Evolutionary conservation across 2,329 filamentous ascomycete species (phyloP).

Genomic region (Amauroascus verrucosus): DNA sequence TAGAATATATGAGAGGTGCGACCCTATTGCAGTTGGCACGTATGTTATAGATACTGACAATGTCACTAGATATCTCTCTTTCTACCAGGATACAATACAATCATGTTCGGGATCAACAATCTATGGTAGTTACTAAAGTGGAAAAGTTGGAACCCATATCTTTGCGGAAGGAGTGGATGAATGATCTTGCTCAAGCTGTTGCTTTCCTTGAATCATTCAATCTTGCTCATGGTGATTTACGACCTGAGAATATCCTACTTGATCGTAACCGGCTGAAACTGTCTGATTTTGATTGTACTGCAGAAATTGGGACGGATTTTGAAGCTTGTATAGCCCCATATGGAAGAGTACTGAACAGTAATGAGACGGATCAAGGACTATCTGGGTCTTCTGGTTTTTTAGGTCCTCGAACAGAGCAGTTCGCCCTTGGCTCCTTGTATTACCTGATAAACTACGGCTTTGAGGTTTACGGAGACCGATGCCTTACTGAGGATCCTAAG

Average conservation of each 20-base stretch:
- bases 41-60: constrained; percentile 15
- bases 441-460: constrained; percentile 27
- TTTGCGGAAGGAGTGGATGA: constrained; percentile 26
- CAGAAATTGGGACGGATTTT: constrained; percentile 20
- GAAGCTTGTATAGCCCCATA: constrained; percentile 22
- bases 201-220: constrained; percentile 27
- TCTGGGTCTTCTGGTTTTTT: constrained; percentile 20
- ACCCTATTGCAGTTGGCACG: background rate
- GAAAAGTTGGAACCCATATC: constrained; percentile 22
- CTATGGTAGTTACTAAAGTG: constrained; percentile 20
- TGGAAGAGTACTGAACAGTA: constrained; percentile 21
- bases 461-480: constrained; percentile 24
- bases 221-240: constrained; percentile 26
- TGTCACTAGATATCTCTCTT: constrained; percentile 19
- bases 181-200: constrained; percentile 24
- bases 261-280: constrained; percentile 24
- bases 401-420: constrained; percentile 25
- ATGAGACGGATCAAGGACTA: background rate
- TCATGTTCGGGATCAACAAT: constrained; percentile 19
- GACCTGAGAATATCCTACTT: constrained; percentile 26
- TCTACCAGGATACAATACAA: constrained; percentile 22
- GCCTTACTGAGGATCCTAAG: constrained; percentile 20
- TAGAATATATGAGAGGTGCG: constrained; percentile 25
- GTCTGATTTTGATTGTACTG: constrained; percentile 24
- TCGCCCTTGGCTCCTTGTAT: constrained; percentile 26